These are phyloP conservation scores for Ailanthus altissimus DNA, from an alignment of 345 rosid species.

Conservation along the genomic window DNA sequence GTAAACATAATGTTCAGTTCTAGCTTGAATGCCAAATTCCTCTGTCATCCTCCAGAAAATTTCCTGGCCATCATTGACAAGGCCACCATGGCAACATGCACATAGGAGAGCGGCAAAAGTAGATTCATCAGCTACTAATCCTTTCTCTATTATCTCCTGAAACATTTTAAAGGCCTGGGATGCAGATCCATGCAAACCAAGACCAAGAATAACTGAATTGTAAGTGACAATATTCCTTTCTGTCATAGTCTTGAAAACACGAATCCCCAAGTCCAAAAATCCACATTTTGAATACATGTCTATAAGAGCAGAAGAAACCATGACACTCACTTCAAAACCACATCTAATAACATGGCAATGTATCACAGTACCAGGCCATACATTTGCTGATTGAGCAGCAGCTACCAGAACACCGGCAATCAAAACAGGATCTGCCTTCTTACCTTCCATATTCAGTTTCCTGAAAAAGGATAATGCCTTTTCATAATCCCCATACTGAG, in stretches of 20 bases:
- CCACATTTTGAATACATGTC: constrained; percentile 92
- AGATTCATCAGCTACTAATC: constrained; percentile 60
- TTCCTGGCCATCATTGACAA: constrained; percentile 53
- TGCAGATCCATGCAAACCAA: constrained; percentile 73
- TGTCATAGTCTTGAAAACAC: constrained; percentile 45
- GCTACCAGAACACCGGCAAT: constrained; percentile 56
- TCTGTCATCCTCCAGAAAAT: constrained; percentile 62
- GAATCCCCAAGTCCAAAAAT: constrained; percentile 45
- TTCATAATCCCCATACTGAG: constrained; percentile 54
- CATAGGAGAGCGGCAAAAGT: constrained; percentile 81
- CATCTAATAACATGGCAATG: constrained; percentile 60
- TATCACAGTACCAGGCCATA: constrained; percentile 51
- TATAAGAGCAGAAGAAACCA: constrained; percentile 70
- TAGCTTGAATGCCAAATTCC: constrained; percentile 61
- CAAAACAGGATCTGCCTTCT: constrained; percentile 60
- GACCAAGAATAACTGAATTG: constrained; percentile 68
- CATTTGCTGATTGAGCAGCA: constrained; percentile 57
- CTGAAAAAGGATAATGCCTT: constrained; percentile 50
- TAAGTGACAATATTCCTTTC: constrained; percentile 55
- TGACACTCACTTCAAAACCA: constrained; percentile 57
- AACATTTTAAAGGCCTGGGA: constrained; percentile 63
- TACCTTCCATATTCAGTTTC: constrained; percentile 47
- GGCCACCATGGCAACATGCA: constrained; percentile 81
- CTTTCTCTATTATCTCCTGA: constrained; percentile 45
- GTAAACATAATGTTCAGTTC: constrained; percentile 71